Conservation (phyloP, 164 flowering plant species). For the Dillenia turbinata region DNA sequence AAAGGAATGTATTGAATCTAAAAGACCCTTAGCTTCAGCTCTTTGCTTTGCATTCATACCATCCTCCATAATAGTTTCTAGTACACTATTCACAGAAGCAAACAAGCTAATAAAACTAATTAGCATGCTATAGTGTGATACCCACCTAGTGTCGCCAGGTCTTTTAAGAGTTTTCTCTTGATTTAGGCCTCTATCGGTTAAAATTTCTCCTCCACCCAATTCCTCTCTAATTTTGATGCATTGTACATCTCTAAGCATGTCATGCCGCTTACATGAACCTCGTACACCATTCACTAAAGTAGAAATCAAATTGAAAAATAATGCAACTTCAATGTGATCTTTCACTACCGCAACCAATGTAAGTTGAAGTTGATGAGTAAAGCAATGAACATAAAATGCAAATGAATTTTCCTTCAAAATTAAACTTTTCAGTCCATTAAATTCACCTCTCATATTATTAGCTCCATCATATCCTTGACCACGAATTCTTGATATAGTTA, state of each 20-base stretch:
- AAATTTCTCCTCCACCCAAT: background rate
- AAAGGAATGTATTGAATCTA: background rate
- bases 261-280: background rate
- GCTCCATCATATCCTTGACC: conserved; percentile 22
- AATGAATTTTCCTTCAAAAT: background rate
- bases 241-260: background rate
- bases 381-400: background rate
- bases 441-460: conserved; percentile 21
- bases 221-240: background rate
- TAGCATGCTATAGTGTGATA: background rate
- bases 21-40: background rate
- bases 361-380: background rate
- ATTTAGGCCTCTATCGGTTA: background rate
- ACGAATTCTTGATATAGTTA: background rate
- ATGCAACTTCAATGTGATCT: background rate
- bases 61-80: background rate
- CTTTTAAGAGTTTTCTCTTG: background rate
- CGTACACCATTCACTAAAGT: background rate
- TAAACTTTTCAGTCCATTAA: background rate
- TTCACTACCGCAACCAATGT: background rate
- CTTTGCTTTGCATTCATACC: background rate
- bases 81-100: background rate
- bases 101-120: no score
- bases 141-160: background rate
- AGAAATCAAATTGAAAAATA: background rate